These are phyloP conservation scores for Taiwanofungus camphoratus DNA, from an alignment of 1,284 basidiomycete species.

Conservation along the genomic window DNA sequence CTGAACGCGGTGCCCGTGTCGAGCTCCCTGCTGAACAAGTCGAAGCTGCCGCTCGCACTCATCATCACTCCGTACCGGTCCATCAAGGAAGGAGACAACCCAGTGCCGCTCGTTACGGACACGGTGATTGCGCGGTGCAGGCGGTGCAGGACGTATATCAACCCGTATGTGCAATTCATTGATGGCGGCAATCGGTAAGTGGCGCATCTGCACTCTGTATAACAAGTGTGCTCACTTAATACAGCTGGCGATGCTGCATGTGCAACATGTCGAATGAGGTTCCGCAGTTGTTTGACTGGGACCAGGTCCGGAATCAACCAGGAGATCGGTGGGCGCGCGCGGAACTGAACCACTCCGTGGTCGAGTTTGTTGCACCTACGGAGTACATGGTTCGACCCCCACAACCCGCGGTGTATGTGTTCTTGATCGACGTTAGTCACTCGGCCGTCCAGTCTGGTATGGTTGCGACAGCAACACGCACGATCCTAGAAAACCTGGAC, in stretches of 20 bases:
- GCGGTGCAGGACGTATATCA: constrained; percentile 97
- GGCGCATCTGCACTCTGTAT: background rate
- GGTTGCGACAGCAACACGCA: constrained; percentile 96
- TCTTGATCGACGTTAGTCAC: constrained; percentile 96
- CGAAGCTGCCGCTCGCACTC: constrained; percentile 89
- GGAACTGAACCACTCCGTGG: constrained; percentile 90
- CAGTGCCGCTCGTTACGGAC: constrained; percentile 45
- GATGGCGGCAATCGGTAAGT: constrained; percentile 90
- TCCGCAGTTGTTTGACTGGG: constrained; percentile 98
- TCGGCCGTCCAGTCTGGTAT: constrained; percentile 90
- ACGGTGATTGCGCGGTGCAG: constrained; percentile 97
- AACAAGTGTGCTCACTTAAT: constrained; percentile 6
- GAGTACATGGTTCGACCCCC: constrained; percentile 99
- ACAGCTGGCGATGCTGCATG: constrained; percentile 97
- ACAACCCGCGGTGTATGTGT: constrained; percentile 95
- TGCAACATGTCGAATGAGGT: constrained; percentile 99
- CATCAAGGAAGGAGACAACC: constrained; percentile 28
- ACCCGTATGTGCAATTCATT: constrained; percentile 97
- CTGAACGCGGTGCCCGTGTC: constrained; percentile 94
- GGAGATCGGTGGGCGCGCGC: constrained; percentile 93
- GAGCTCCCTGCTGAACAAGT: constrained; percentile 84
- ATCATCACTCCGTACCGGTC: constrained; percentile 91
- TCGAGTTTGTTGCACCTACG: constrained; percentile 96
- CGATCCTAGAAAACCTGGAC: constrained; percentile 92
- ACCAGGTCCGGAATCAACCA: constrained; percentile 88